Conservation (phyloP, 225 moss, liverwort and hornwort species). For the Antitrichia curtipendula region DNA sequence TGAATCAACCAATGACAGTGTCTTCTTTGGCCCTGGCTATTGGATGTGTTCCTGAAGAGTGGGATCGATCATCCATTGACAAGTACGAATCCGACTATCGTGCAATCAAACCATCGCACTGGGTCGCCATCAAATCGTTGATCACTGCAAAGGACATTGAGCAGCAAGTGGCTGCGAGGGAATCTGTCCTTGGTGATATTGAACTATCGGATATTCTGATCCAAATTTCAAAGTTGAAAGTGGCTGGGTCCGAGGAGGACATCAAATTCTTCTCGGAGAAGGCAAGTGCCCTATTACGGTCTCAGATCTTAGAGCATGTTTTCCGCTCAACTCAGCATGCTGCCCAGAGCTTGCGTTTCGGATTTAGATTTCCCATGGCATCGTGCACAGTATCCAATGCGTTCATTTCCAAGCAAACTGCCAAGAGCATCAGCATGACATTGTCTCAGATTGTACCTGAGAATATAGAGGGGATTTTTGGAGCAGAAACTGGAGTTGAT, state of each 20-base stretch:
- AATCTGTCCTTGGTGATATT: not conserved
- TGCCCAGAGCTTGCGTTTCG: rapidly evolving
- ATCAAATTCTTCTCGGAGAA: not conserved
- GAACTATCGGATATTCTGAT: not conserved
- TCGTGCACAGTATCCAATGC: not conserved
- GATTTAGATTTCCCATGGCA: not conserved
- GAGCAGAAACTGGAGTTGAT: not conserved
- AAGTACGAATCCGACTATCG: no score
- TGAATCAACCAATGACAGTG: no score
- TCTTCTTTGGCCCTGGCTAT: no score
- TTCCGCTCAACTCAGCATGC: not conserved
- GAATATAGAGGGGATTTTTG: not conserved
- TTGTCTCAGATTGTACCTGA: not conserved
- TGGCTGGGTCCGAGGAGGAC: rapidly evolving
- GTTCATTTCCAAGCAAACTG: not conserved
- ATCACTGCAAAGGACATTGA: not conserved
- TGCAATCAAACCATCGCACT: no score
- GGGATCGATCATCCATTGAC: no score
- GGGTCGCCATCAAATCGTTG: no score
- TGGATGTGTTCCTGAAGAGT: no score
- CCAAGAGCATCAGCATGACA: not conserved
- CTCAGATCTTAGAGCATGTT: not conserved
- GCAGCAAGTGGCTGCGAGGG: rapidly evolving
- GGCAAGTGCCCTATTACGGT: not conserved
- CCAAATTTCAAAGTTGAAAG: not conserved